These are phyloP conservation scores for Wickerhamomyces rabaulensis DNA, from an alignment of 805 yeast species.

Conservation along the genomic window DNA sequence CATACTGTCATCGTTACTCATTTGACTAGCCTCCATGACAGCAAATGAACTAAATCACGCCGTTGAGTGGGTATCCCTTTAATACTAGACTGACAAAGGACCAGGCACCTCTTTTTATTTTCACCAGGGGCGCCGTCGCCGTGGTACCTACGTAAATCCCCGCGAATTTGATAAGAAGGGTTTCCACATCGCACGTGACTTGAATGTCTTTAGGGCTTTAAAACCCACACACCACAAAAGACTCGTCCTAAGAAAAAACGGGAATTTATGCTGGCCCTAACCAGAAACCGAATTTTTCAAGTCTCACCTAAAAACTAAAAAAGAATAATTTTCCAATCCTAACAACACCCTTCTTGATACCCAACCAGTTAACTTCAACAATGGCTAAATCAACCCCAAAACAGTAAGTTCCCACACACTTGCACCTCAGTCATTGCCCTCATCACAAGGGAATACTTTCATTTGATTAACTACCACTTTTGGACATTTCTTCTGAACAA, in stretches of 20 bases:
- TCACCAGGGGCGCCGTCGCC: too few relatives aligned
- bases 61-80: too few relatives aligned
- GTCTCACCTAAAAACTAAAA: neutral
- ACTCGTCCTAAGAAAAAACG: too few relatives aligned
- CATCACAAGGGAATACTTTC: neutral
- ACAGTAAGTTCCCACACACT: constrained; percentile 20
- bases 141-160: too few relatives aligned
- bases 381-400: constrained; percentile 27
- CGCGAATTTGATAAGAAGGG: too few relatives aligned
- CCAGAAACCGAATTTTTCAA: neutral
- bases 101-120: too few relatives aligned
- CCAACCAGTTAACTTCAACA: constrained; percentile 5
- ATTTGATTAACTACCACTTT: constrained; percentile 4
- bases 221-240: neutral
- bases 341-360: neutral
- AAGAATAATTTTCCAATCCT: neutral
- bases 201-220: neutral
- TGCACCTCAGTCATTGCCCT: neutral
- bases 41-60: too few relatives aligned
- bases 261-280: neutral
- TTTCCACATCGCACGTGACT: too few relatives aligned
- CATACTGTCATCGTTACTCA: too few relatives aligned
- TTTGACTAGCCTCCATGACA: too few relatives aligned
- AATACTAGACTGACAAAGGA: too few relatives aligned
- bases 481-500: neutral